Percentiles rank a stretch among this genome's conserved stretches.
phyloP scores from a whole-genome alignment of 176 grass and related monocot genomes.

The Panicum miliaceum region DNA sequence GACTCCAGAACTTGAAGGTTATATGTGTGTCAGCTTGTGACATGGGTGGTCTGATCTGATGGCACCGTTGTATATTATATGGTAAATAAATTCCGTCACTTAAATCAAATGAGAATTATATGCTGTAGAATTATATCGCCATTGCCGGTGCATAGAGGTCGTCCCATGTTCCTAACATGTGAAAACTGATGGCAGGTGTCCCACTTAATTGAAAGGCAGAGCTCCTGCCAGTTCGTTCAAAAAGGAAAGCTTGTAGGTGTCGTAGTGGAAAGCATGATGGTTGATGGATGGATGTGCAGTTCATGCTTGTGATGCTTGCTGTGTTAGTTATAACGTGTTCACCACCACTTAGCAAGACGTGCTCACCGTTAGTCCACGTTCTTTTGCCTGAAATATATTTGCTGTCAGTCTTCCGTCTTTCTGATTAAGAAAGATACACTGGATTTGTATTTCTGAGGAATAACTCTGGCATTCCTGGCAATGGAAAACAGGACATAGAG shows the following conservation, averaged over 20 bases:
- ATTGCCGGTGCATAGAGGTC: background rate
- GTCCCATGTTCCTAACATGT: background rate
- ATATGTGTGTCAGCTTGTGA: constrained; percentile 39
- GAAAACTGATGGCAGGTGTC: background rate
- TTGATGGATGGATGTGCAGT: background rate
- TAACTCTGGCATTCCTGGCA: background rate
- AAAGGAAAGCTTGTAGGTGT: background rate
- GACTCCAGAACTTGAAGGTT: constrained; percentile 44
- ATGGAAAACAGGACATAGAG: background rate
- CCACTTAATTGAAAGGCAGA: no score
- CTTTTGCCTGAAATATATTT: background rate
- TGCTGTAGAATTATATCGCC: background rate
- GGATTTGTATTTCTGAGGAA: background rate
- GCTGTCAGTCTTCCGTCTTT: background rate
- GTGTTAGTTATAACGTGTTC: constrained; percentile 18
- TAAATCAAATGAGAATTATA: background rate
- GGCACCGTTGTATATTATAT: constrained; percentile 57
- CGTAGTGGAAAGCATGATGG: constrained; percentile 1
- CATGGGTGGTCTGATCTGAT: constrained; percentile 42
- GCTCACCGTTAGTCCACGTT: background rate
- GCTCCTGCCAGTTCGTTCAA: no score
- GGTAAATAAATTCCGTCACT: constrained; percentile 49
- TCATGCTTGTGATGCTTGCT: background rate
- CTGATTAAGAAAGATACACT: background rate
- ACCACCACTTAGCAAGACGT: constrained; percentile 25